Percentiles rank a stretch among this genome's conserved stretches.
These are phyloP conservation scores for Pelargonium citronellum DNA, from an alignment of 441 rosid genomes.

Conservation along the genomic window DNA sequence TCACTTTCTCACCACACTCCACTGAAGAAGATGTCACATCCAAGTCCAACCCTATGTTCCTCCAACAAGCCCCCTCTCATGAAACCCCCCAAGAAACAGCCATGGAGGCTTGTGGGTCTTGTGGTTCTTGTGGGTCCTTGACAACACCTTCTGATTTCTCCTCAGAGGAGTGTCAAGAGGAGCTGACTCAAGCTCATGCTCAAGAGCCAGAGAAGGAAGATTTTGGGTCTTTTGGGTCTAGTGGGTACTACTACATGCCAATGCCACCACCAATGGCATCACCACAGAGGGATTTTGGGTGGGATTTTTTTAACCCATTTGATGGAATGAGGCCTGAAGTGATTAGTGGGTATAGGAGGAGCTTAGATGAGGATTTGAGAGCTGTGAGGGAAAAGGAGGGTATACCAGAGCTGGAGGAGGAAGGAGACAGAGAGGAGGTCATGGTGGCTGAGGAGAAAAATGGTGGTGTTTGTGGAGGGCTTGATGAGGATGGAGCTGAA, in stretches of 20 bases:
- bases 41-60: conserved; percentile 45
- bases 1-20: conserved; percentile 48
- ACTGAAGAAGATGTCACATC: conserved; percentile 33
- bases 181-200: neutral
- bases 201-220: conserved; percentile 19
- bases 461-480: conserved; percentile 14
- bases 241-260: conserved; percentile 38
- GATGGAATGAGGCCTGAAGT: conserved; percentile 30
- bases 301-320: conserved; percentile 53
- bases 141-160: conserved; percentile 26
- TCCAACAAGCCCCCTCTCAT: conserved; percentile 44
- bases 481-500: conserved; percentile 27
- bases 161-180: conserved; percentile 20
- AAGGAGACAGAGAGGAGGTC: conserved; percentile 27
- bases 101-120: conserved; percentile 14
- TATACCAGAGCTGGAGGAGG: conserved; percentile 53
- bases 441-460: conserved; percentile 31
- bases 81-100: conserved; percentile 41
- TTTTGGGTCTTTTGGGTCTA: conserved; percentile 1
- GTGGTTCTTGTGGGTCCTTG: conserved; percentile 41
- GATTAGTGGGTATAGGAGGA: conserved; percentile 24
- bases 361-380: conserved; percentile 33
- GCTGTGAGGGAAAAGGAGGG: conserved; percentile 44
- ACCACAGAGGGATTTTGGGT: conserved; percentile 29
- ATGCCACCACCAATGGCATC: conserved; percentile 28